phyloP scores from a whole-genome alignment of 2,329 filamentous ascomycete species.

The Pseudopithomyces chartarum region DNA sequence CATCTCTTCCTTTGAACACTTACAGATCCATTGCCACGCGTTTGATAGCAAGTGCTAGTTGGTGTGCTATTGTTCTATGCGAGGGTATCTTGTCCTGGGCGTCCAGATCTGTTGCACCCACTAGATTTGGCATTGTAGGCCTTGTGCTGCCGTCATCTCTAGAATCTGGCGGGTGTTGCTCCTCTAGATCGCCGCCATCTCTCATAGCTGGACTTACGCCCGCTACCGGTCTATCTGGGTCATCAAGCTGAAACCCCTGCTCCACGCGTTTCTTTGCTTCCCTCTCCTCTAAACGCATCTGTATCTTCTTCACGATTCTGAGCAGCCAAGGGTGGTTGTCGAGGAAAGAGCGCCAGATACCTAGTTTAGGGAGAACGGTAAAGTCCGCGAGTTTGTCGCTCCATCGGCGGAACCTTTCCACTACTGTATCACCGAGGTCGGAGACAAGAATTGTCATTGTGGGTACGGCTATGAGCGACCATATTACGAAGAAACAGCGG shows the following conservation, averaged over 20 bases:
- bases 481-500: conserved; percentile 89
- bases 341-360: conserved; percentile 59
- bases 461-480: conserved; percentile 83
- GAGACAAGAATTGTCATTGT: conserved; percentile 77
- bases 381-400: conserved; percentile 67
- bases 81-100: conserved; percentile 44
- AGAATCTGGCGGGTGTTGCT: conserved; percentile 1
- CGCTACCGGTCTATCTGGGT: conserved; percentile 31
- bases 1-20: not conserved
- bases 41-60: conserved; percentile 72
- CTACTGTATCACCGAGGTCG: conserved; percentile 75
- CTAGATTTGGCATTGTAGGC: conserved; percentile 52
- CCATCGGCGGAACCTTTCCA: conserved; percentile 67
- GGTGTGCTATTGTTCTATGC: conserved; percentile 64
- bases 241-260: conserved; percentile 52
- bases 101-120: conserved; percentile 36
- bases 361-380: conserved; percentile 67
- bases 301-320: conserved; percentile 22
- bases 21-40: conserved; percentile 67
- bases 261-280: conserved; percentile 48
- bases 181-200: conserved; percentile 12
- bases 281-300: conserved; percentile 42
- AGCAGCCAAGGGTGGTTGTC: conserved; percentile 53
- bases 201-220: conserved; percentile 1
- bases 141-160: not conserved